Conservation (phyloP, 306 rosid genomes). For the Vigna radiata region DNA sequence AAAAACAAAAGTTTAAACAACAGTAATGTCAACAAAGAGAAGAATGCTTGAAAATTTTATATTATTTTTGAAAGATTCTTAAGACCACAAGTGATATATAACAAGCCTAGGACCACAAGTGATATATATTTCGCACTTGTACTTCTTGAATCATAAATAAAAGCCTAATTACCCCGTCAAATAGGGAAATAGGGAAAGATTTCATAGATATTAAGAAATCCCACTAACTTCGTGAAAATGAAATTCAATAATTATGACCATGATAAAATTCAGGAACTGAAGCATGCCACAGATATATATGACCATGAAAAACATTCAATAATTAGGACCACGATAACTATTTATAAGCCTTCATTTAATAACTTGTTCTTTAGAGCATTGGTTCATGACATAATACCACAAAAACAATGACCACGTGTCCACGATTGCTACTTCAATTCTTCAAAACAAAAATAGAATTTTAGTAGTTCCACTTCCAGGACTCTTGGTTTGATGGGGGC, state of each 20-base stretch:
- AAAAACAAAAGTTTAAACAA: constrained; percentile 36
- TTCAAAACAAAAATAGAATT: background rate
- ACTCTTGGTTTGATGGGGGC: background rate
- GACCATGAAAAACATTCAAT: too few species aligned
- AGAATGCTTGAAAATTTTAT: constrained; percentile 25
- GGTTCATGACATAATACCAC: background rate
- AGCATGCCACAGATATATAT: background rate
- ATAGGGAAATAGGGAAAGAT: background rate
- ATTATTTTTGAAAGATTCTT: background rate
- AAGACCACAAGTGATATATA: background rate
- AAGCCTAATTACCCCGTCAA: background rate
- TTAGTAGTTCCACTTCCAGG: background rate
- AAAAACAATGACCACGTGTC: background rate
- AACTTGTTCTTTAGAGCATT: background rate
- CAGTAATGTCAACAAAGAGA: constrained; percentile 18
- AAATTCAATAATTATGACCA: constrained; percentile 30
- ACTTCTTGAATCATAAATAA: constrained; percentile 1
- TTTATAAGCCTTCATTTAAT: background rate
- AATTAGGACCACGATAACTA: too few species aligned
- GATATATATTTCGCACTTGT: background rate
- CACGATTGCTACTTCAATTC: background rate
- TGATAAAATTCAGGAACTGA: background rate
- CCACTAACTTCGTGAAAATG: background rate
- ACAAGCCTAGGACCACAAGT: background rate
- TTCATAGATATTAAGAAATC: background rate